Evolutionary conservation across 208 protist species (phyloP), one percentile per base, ranked within the genome.

Genomic region (Leishmania aethiopica): DNA sequence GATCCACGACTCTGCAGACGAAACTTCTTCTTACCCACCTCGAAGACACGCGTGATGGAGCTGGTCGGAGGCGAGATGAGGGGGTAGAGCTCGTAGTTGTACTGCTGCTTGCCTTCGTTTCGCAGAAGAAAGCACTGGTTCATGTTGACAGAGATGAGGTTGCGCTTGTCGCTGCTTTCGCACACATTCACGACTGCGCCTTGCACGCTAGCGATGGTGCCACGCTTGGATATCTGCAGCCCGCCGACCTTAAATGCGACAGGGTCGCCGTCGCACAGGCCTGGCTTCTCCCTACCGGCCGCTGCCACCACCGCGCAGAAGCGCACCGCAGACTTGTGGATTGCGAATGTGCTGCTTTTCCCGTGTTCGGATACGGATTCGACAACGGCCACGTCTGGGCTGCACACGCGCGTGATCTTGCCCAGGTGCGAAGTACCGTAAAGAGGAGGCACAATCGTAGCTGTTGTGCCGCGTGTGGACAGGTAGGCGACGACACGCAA

Each of bases 21-120:
- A 82, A 92, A 96, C 72, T 93, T 93, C 72, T 79, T 90, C 60
- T 93, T 95, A 42, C 95, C 95, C 5, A 98, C 95, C 64, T 95
- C 95, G 86, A 98, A 98, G 11, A 91, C 80, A 79, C 87, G 89
- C 42, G 87, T 90, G 49, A 95, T 83, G 45, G 86, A 87, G 81
- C 89, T 94, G 60, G 87, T 86, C 0, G 94, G 93, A 15, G 90
- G 87, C 0, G 86, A 82, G 19, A 97, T 83, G 37, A 93, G 88
- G 22, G 93, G 86, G 85, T 96, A 96, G 53, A 82, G 70, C 5
- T 78, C 74, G 75, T 92, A 82, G 42, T 53, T 75, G 57, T 91
- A 88, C 37, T 83, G 69, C 72, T 91, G 77, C 66, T 80, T 71
- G 76, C 89, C 90, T 66, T 97, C 93, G 80, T 97, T 97, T 59